These are phyloP conservation scores for Coniosporium tulheliwenetii DNA, from an alignment of 2,329 filamentous ascomycete genomes.

Conservation along the genomic window DNA sequence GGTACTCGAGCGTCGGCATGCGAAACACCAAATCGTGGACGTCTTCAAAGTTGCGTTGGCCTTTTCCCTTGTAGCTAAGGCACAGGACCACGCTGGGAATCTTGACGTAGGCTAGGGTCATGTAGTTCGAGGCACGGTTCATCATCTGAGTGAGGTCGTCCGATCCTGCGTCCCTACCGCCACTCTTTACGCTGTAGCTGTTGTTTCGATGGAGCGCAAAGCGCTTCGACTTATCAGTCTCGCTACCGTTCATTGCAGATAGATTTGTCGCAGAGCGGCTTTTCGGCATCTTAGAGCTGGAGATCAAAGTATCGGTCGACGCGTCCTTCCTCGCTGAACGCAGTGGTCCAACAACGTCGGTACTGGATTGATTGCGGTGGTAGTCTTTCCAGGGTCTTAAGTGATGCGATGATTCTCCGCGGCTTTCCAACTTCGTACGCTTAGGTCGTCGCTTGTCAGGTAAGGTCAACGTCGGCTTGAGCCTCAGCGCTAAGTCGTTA, in stretches of 20 bases:
- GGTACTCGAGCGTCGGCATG: constrained; percentile 84
- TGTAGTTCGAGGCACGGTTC: constrained; percentile 83
- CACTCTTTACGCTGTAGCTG: constrained; percentile 31
- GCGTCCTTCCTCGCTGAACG: not conserved
- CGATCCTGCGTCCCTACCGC: constrained; percentile 46
- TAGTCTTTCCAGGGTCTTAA: constrained; percentile 22
- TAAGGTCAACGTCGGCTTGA: constrained; percentile 63
- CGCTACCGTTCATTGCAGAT: constrained; percentile 10
- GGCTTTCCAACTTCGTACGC: constrained; percentile 4
- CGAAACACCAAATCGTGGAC: constrained; percentile 96
- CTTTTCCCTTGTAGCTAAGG: constrained; percentile 90
- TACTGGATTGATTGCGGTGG: constrained; percentile 4
- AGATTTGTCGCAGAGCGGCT: constrained; percentile 10
- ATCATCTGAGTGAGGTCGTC: constrained; percentile 98
- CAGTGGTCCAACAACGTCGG: constrained; percentile 10
- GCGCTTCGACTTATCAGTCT: constrained; percentile 15
- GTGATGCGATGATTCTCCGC: constrained; percentile 12
- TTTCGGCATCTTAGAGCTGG: constrained; percentile 14
- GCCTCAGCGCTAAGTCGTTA: constrained; percentile 63
- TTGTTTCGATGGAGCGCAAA: constrained; percentile 20
- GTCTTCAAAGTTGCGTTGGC: constrained; percentile 89
- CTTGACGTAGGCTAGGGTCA: constrained; percentile 91
- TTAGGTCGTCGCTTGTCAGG: constrained; percentile 23
- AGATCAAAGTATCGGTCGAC: not conserved
- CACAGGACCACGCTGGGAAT: constrained; percentile 92